phyloP scores from a whole-genome alignment of 345 rosid species.

The Rhizophora mangle region DNA sequence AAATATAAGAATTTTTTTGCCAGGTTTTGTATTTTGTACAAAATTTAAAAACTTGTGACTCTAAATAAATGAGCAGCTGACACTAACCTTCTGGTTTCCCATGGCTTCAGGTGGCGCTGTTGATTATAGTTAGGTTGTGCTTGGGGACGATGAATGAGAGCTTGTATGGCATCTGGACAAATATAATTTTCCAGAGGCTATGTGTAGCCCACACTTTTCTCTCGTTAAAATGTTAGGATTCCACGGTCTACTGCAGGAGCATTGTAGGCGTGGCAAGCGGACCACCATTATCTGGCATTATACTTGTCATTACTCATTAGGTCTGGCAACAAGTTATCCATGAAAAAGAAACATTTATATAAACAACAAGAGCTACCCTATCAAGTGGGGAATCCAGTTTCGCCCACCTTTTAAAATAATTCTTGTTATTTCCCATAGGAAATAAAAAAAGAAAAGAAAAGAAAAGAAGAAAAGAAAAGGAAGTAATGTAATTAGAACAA shows the following conservation, averaged over 20 bases:
- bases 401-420: background rate
- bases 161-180: background rate
- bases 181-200: background rate
- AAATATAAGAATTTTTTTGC: too few species aligned
- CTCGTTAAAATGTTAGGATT: background rate
- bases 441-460: too few species aligned
- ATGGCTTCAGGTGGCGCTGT: too few species aligned
- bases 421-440: background rate
- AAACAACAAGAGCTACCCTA: background rate
- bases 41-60: too few species aligned
- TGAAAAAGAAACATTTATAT: background rate
- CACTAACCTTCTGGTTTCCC: too few species aligned
- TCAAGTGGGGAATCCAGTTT: background rate
- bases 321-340: background rate
- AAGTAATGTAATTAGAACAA: background rate
- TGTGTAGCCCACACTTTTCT: background rate
- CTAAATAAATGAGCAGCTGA: too few species aligned
- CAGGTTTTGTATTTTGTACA: too few species aligned
- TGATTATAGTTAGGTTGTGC: background rate
- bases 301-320: slow-evolving; percentile 1
- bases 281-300: slow-evolving; percentile 16
- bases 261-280: background rate
- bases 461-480: too few species aligned
- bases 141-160: background rate
- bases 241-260: background rate